Base-by-base conservation (phyloP, 441 rosid genomes). In the Populus trichocarpa region DNA sequence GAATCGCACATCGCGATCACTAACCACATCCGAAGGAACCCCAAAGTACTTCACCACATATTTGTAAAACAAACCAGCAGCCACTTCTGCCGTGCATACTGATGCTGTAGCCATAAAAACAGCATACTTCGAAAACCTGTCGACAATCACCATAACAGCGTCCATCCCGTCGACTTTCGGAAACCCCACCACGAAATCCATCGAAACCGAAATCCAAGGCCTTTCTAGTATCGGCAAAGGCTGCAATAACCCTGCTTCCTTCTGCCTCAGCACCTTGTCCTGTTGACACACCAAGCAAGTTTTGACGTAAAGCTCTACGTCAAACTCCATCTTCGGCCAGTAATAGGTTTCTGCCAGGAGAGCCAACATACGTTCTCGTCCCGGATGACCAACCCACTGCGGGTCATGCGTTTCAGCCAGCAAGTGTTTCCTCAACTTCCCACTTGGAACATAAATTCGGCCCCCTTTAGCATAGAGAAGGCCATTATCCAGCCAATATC, bases 251-350 rank as follows among this genome's bases (percentile, higher is more conserved):
- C 68, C 36, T 0, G 67, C 20, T 25, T 28, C 8, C 5, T 26
- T 20, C 18, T 25, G 0, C 26, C 16, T 28, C 25, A 42, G n/a
- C 13, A 18, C 9, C 13, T 69, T 61, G 13, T 75, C 38, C 65
- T 42, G 13, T 13, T 59, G 67, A 10, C 82, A 80, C 1, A 80
- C 30, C 5, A 69, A 28, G 11, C 78, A 75, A 26, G 35, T 32
- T 4, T 32, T 32, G 6, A 32, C 35, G 6, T 32, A 32, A 32
- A 32, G 35, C 6, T 32, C 35, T 32, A 32, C 35, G 35, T 32
- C 35, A 32, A 32, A 4, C 35, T 32, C 35, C 35, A 32, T 32
- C 6, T 32, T 32, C 35, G 0, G 0, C 35, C 35, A 32, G 6
- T 32, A 32, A 32, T 32, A 5, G 35, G 35, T 32, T 32, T 32